phyloP scores from a whole-genome alignment of 805 yeast genomes.

The Cyberlindnera euphorbiae region DNA sequence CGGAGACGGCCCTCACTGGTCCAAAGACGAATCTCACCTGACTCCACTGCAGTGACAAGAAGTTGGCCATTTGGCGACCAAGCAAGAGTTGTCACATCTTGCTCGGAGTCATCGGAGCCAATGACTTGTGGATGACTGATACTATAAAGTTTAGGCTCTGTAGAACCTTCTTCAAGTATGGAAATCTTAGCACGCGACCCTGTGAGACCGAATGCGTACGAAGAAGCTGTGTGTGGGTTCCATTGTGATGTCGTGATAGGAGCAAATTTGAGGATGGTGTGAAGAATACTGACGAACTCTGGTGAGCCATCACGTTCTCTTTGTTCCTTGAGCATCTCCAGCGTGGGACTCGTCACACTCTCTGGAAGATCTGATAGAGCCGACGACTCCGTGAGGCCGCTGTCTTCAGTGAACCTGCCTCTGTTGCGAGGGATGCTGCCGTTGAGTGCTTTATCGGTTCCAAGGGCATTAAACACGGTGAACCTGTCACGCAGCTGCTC shows the following conservation, averaged over 20 bases:
- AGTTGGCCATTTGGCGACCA: constrained; percentile 69
- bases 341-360: not conserved
- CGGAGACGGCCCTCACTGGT: constrained; percentile 60
- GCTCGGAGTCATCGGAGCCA: constrained; percentile 5
- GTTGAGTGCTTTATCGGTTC: constrained; percentile 33
- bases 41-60: constrained; percentile 58
- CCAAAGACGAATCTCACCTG: constrained; percentile 82
- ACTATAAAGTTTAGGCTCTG: constrained; percentile 13
- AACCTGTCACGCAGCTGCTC: constrained; percentile 29
- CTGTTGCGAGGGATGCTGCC: constrained; percentile 25
- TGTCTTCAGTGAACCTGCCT: constrained; percentile 15
- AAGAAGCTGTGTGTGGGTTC: constrained; percentile 45
- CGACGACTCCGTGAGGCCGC: constrained; percentile 1
- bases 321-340: not conserved
- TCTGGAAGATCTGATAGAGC: not conserved
- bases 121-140: constrained; percentile 32
- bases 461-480: constrained; percentile 51
- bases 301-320: constrained; percentile 15
- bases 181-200: constrained; percentile 43
- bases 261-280: constrained; percentile 35
- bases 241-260: constrained; percentile 46
- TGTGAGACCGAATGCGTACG: constrained; percentile 52
- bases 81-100: constrained; percentile 33
- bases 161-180: constrained; percentile 23
- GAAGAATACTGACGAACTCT: constrained; percentile 32